Evolutionary conservation across 305 asterid genomes (phyloP).

Genomic region (Fraxinus ornus): DNA sequence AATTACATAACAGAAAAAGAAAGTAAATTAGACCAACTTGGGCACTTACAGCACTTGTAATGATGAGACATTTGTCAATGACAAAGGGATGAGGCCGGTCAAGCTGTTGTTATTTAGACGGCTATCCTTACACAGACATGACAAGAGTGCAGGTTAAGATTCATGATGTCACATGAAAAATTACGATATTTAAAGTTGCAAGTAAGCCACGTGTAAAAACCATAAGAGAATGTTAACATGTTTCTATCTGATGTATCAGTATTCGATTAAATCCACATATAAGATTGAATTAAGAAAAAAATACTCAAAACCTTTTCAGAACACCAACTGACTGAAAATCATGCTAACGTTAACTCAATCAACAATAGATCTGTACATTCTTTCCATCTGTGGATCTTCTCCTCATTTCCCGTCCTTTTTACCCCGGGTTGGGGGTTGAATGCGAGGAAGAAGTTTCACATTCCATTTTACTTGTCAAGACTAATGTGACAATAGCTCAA

Average conservation of each 20-base stretch:
- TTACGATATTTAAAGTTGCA: not conserved
- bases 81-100: slow-evolving; percentile 42
- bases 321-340: not conserved
- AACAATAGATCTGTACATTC: not conserved
- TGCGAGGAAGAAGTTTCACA: not conserved
- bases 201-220: not conserved
- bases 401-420: not conserved
- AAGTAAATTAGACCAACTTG: slow-evolving; percentile 19
- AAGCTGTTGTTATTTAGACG: slow-evolving; percentile 62
- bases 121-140: slow-evolving; percentile 39
- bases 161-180: not conserved
- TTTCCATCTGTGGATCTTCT: not conserved
- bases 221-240: not conserved
- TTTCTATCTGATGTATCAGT: not conserved
- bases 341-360: not conserved
- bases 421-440: not conserved
- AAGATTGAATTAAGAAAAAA: not conserved
- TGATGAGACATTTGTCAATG: slow-evolving; percentile 49
- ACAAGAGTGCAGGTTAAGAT: slow-evolving; percentile 4
- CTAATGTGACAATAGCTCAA: not conserved
- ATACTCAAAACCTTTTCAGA: not conserved
- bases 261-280: not conserved
- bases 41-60: slow-evolving; percentile 55
- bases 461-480: not conserved
- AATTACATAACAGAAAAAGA: not conserved